Base-by-base conservation (phyloP, 2,329 filamentous ascomycete genomes). In the Teratosphaeriaceae sp. region DNA sequence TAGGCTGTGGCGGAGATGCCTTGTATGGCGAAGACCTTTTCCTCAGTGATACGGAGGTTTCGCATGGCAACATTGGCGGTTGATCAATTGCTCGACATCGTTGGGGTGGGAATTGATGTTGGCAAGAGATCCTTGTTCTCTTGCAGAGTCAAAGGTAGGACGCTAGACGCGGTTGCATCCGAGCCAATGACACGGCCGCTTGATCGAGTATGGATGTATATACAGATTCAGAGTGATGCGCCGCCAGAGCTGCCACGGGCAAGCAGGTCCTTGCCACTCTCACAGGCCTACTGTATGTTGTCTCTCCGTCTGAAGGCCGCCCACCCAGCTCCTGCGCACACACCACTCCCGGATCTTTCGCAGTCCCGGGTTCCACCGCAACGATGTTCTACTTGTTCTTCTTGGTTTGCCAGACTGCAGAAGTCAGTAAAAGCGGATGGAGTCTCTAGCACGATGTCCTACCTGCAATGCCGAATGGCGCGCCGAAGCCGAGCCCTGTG, bases 41-140 rank as follows among this genome's bases (percentile, higher is more conserved):
- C 82, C 60, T 77, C 79, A 57, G 88, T 80, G 63, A 82, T 88
- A 67, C 80, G 83, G 56, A 97, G 75, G 66, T 96, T 97, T 62
- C 87, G 84, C 90, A 97, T 97, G 29, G 15, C 36, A 9, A 26
- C 38, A 41, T 41, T n/a, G 26, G 5, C n/a, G n/a, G n/a, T n/a
- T n/a, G n/a, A n/a, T n/a, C n/a, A n/a, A n/a, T n/a, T n/a, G n/a
- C 15, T n/a, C n/a, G n/a, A n/a, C n/a, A n/a, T n/a, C n/a, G n/a
- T n/a, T n/a, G n/a, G n/a, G n/a, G n/a, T n/a, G n/a, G n/a, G n/a
- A n/a, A n/a, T n/a, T n/a, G n/a, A n/a, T n/a, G n/a, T n/a, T n/a
- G n/a, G n/a, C n/a, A n/a, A n/a, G n/a, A n/a, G n/a, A n/a, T n/a
- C n/a, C n/a, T n/a, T n/a, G n/a, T n/a, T n/a, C n/a, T n/a, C n/a